Percentiles rank a stretch among this genome's conserved stretches.
Evolutionary conservation across 352 stramenopile species (phyloP).

Genomic region (Globisporangium abappressorium): DNA sequence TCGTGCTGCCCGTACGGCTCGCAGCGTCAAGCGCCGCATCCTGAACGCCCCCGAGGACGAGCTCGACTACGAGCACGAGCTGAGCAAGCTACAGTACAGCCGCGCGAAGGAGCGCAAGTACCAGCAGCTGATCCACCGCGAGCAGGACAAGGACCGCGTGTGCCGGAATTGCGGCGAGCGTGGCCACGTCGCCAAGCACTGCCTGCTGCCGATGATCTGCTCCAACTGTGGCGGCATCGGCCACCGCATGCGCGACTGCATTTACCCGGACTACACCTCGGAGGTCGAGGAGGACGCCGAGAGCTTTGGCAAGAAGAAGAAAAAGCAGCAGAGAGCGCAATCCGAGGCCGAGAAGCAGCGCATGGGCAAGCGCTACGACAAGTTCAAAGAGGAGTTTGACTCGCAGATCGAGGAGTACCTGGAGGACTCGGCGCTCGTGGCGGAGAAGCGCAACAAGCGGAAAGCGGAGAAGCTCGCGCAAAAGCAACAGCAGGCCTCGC

Average conservation of each 20-base stretch:
- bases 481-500: slow-evolving; percentile 4
- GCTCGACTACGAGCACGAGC: slow-evolving; percentile 71
- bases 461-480: slow-evolving; percentile 12
- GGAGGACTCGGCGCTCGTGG: slow-evolving; percentile 20
- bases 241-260: slow-evolving; percentile 51
- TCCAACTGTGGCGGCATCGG: slow-evolving; percentile 73
- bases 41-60: slow-evolving; percentile 29
- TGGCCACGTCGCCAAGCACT: slow-evolving; percentile 66
- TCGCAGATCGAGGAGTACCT: slow-evolving; percentile 64
- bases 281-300: slow-evolving; percentile 27
- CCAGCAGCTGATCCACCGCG: slow-evolving; percentile 50
- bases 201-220: slow-evolving; percentile 72
- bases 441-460: slow-evolving; percentile 20
- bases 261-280: slow-evolving; percentile 25
- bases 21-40: slow-evolving; percentile 25
- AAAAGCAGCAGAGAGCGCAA: slow-evolving; percentile 17
- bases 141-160: slow-evolving; percentile 56
- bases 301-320: neutral
- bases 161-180: slow-evolving; percentile 78
- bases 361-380: slow-evolving; percentile 42
- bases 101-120: slow-evolving; percentile 57
- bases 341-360: slow-evolving; percentile 28
- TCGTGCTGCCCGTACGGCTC: slow-evolving; percentile 6
- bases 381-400: slow-evolving; percentile 56
- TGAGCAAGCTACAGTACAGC: slow-evolving; percentile 44